Base-by-base conservation (phyloP, 441 rosid genomes). In the Brassica hybrid region DNA sequence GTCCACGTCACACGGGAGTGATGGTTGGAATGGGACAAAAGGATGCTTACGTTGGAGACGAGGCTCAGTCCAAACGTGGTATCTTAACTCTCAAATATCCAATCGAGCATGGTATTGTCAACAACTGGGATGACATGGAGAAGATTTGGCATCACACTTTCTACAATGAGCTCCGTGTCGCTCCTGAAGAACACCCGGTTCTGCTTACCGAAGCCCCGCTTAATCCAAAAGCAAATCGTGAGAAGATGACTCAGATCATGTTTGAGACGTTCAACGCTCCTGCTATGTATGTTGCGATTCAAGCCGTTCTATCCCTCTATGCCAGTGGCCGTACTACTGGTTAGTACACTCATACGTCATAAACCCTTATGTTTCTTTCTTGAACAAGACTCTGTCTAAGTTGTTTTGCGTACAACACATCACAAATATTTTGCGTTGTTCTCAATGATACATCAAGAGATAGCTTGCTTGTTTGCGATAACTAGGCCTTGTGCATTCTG, bases 11-110 rank as follows among this genome's bases (percentile, higher is more conserved):
- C 81, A 81, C 84, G 2, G 86, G 86, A 76, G 86, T 84, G 59
- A 81, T 84, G 86, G 86, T 84, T 2, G 84, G 86, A 12, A 84
- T 84, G 86, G 91, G 92, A 54, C 84, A 81, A 75, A 84, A 84
- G 34, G 86, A 84, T 79, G 83, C 84, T 4, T 84, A 84, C 13
- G 86, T 84, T 61, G 86, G 86, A 76, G 86, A 84, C 41, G 86
- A 84, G 27, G 85, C 86, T 12, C 86, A 84, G 63, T 81, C 86
- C 3, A 84, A 84, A 75, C 82, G 86, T 79, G 86, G 85, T 74
- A 84, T 84, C 64, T 79, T 84, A 66, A 84, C 87, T 19, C 83
- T 84, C 78, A 84, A 84, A 13, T 84, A 84, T 21, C 86, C 86
- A 5, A 84, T 84, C 14, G 86, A 84, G 70, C 86, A 84, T 66